These are phyloP conservation scores for Phytomonas serpens DNA, from an alignment of 208 protist genomes.

Conservation along the genomic window DNA sequence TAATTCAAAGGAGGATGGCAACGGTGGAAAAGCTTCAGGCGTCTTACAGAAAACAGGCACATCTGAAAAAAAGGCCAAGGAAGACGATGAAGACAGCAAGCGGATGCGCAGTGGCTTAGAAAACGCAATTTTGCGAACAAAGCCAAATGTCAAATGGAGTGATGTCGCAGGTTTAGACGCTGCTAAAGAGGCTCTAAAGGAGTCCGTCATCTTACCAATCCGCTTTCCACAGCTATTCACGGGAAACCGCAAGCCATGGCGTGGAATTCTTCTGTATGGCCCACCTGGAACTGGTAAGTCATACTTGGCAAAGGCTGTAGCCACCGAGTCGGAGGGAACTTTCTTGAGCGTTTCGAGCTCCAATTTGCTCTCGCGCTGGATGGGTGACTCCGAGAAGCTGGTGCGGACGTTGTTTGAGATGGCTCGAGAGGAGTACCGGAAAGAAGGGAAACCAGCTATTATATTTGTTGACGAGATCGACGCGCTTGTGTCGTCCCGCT, in stretches of 20 bases:
- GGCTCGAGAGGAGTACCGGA: constrained; percentile 76
- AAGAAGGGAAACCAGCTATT: constrained; percentile 74
- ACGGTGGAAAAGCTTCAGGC: constrained; percentile 21
- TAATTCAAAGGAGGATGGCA: constrained; percentile 57
- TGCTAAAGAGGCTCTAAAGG: constrained; percentile 89
- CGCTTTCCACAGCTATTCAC: constrained; percentile 91
- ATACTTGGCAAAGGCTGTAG: constrained; percentile 90
- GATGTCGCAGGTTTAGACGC: constrained; percentile 87
- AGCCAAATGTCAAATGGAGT: constrained; percentile 84
- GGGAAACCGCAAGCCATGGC: constrained; percentile 88
- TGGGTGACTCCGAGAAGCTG: constrained; percentile 92
- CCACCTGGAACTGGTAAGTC: constrained; percentile 93
- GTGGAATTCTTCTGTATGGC: constrained; percentile 90
- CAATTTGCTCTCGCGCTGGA: constrained; percentile 88
- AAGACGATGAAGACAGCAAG: constrained; percentile 90
- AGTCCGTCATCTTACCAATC: constrained; percentile 89
- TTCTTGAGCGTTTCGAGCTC: constrained; percentile 92
- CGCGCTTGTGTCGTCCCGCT: constrained; percentile 81
- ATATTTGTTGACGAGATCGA: constrained; percentile 96
- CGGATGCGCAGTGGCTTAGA: constrained; percentile 82
- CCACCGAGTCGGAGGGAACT: constrained; percentile 79
- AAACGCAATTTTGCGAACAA: constrained; percentile 62
- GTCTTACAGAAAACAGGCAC: constrained; percentile 46
- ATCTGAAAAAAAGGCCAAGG: constrained; percentile 79
- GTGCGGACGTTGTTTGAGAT: constrained; percentile 92